phyloP scores from a whole-genome alignment of 345 rosid species.

The Euphorbia tirucalli region DNA sequence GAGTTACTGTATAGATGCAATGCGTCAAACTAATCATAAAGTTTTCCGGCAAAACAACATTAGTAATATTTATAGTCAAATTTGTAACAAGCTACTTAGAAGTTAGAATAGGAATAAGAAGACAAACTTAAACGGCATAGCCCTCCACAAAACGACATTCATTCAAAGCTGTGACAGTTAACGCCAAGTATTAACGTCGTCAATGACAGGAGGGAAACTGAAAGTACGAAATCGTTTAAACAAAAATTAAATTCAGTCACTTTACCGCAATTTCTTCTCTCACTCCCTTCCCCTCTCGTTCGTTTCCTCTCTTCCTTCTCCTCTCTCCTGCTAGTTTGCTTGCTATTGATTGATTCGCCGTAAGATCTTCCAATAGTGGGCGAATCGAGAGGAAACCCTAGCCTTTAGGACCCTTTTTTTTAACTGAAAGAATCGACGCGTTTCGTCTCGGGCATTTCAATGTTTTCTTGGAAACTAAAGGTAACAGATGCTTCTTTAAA shows the following conservation, averaged over 20 bases:
- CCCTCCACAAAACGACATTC: not conserved
- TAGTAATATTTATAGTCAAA: no score
- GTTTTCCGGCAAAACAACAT: no score
- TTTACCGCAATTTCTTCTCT: conserved; percentile 21
- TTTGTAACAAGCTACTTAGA: no score
- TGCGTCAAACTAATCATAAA: no score
- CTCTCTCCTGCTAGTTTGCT: conserved; percentile 6
- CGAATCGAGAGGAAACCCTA: conserved; percentile 20
- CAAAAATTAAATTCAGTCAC: conserved; percentile 10
- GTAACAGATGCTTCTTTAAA: not conserved
- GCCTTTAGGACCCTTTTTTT: not conserved
- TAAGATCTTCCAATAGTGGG: conserved; percentile 5
- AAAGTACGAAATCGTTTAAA: conserved; percentile 31
- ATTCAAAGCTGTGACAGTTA: not conserved
- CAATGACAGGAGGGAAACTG: conserved; percentile 48
- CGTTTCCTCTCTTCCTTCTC: not conserved
- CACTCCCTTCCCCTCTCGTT: not conserved
- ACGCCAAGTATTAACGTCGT: conserved; percentile 22
- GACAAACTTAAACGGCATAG: no score
- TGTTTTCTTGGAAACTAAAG: conserved; percentile 8
- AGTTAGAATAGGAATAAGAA: no score
- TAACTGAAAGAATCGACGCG: not conserved
- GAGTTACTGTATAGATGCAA: no score
- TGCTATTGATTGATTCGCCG: conserved; percentile 9
- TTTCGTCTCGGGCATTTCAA: conserved; percentile 6